These are phyloP conservation scores for Talaromyces sp. DNA, from an alignment of 2,329 filamentous ascomycete species.

Conservation along the genomic window DNA sequence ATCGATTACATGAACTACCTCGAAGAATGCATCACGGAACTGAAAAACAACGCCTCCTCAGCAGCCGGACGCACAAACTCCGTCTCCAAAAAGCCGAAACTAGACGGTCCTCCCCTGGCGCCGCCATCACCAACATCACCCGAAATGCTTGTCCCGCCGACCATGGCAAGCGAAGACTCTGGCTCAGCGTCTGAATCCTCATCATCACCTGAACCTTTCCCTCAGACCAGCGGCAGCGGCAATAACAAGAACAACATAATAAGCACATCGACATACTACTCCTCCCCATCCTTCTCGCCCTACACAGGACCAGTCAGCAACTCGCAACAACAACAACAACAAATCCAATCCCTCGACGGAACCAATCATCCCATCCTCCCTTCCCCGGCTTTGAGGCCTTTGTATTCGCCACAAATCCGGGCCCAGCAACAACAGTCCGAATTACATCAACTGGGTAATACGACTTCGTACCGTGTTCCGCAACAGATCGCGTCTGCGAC, in stretches of 20 bases:
- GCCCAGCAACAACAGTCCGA: not conserved
- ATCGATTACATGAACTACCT: conserved; percentile 96
- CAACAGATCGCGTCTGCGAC: conserved; percentile 21
- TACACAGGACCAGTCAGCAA: conserved; percentile 23
- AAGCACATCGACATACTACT: conserved; percentile 24
- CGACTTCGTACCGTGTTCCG: conserved; percentile 27
- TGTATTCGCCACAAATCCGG: conserved; percentile 22
- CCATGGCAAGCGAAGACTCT: conserved; percentile 25
- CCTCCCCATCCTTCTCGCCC: conserved; percentile 37
- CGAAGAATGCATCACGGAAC: conserved; percentile 77
- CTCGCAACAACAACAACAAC: conserved; percentile 9
- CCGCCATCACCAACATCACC: conserved; percentile 39
- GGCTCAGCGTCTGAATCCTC: conserved; percentile 28
- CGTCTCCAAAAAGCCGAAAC: conserved; percentile 21
- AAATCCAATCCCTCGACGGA: conserved; percentile 6
- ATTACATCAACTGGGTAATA: conserved; percentile 9
- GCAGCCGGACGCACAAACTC: conserved; percentile 21
- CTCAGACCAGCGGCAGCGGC: conserved; percentile 15
- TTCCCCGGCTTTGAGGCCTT: conserved; percentile 37
- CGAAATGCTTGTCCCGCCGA: conserved; percentile 29
- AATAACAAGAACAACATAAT: conserved; percentile 16
- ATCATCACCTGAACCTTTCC: conserved; percentile 36
- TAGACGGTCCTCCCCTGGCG: conserved; percentile 12
- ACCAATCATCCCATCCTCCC: conserved; percentile 35
- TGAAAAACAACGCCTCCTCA: conserved; percentile 58